phyloP scores from a whole-genome alignment of 495 filamentous ascomycete genomes.

The Entonaema liquescens region DNA sequence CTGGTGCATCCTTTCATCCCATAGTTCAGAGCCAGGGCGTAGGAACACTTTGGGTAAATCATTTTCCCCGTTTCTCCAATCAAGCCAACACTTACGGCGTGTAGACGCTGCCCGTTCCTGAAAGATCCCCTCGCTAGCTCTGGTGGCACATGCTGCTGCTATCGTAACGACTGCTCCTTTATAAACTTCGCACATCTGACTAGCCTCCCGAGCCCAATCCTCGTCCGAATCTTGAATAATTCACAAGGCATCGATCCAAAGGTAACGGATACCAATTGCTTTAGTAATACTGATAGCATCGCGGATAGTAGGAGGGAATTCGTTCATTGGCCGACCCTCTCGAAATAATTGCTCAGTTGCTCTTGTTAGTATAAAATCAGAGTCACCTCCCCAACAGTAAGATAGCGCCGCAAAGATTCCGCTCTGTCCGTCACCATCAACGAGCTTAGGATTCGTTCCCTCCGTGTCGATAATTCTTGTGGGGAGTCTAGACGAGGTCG shows the following conservation, averaged over 20 bases:
- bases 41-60: constrained; percentile 27
- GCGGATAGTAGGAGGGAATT: not conserved
- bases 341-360: constrained; percentile 2
- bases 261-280: constrained; percentile 4
- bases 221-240: constrained; percentile 12
- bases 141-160: constrained; percentile 43
- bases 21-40: constrained; percentile 34
- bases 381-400: constrained; percentile 8
- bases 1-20: constrained; percentile 37
- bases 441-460: constrained; percentile 25
- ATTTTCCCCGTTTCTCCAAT: constrained; percentile 19
- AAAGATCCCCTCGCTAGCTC: constrained; percentile 41
- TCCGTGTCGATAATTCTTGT: constrained; percentile 41
- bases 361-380: not conserved
- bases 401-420: constrained; percentile 21
- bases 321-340: not conserved
- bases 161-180: constrained; percentile 41
- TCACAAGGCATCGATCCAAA: constrained; percentile 10
- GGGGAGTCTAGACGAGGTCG: constrained; percentile 21
- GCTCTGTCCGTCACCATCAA: constrained; percentile 24
- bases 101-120: constrained; percentile 16
- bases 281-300: constrained; percentile 1
- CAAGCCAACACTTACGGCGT: constrained; percentile 20
- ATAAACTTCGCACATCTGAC: constrained; percentile 46
- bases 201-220: constrained; percentile 44